A percentile compares a stretch with the other conserved stretches of the same genome.
Conservation (phyloP, 805 yeast genomes). For the Saccharomyces jurei region DNA sequence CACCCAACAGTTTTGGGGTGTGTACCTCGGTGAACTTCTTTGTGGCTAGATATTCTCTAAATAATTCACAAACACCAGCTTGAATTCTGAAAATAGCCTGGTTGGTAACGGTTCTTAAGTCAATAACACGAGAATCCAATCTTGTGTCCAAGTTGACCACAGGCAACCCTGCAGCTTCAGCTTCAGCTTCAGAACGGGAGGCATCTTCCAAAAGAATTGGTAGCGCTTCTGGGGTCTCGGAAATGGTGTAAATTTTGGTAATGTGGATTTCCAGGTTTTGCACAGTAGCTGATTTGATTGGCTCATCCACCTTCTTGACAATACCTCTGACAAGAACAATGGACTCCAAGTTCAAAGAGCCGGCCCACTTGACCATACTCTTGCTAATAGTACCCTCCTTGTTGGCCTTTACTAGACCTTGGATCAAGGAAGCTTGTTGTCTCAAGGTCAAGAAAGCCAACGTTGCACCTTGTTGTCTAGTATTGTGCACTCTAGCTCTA, state of each 20-base stretch:
- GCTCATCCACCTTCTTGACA: constrained; percentile 77
- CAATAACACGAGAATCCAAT: constrained; percentile 90
- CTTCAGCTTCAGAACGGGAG: constrained; percentile 87
- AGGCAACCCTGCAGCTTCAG: constrained; percentile 85
- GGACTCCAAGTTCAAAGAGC: constrained; percentile 75
- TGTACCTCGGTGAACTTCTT: constrained; percentile 83
- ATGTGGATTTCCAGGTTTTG: constrained; percentile 84
- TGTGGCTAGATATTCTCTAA: constrained; percentile 73
- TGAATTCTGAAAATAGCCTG: constrained; percentile 95
- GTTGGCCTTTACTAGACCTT: constrained; percentile 74
- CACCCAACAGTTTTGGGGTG: constrained; percentile 90
- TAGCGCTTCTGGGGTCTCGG: constrained; percentile 84
- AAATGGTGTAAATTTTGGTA: constrained; percentile 62
- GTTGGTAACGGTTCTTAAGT: constrained; percentile 91
- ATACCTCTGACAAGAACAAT: constrained; percentile 86
- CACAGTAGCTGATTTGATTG: constrained; percentile 81
- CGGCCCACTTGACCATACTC: constrained; percentile 95
- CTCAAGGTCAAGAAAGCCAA: constrained; percentile 85
- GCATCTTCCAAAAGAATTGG: constrained; percentile 97
- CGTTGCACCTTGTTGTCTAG: constrained; percentile 94
- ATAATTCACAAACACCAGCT: constrained; percentile 78
- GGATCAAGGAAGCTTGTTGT: constrained; percentile 78
- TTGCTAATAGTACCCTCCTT: constrained; percentile 67
- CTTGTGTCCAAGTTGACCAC: constrained; percentile 94
- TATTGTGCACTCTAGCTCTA: constrained; percentile 89